These are phyloP conservation scores for Chalciporus sp. DNA, from an alignment of 1,284 basidiomycete species.

Conservation along the genomic window DNA sequence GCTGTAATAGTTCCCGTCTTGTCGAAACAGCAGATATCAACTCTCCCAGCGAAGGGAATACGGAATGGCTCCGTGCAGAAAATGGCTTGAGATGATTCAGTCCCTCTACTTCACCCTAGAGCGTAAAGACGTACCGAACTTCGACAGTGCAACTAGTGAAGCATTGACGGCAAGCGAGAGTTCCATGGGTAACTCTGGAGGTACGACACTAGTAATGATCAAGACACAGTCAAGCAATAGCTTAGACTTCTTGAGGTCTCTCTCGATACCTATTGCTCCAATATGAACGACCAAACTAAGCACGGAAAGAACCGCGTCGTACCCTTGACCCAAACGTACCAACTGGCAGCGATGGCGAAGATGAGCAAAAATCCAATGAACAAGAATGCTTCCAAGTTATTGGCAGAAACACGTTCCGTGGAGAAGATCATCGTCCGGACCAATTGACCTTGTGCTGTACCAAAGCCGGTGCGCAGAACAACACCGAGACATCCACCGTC, in stretches of 20 bases:
- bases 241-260: slow-evolving; percentile 91
- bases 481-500: slow-evolving; percentile 89
- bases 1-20: slow-evolving; percentile 98
- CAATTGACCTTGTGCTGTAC: slow-evolving; percentile 93
- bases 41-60: slow-evolving; percentile 90
- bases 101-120: not conserved
- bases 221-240: slow-evolving; percentile 90
- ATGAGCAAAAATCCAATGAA: slow-evolving; percentile 96
- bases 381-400: slow-evolving; percentile 91
- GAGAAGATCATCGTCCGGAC: slow-evolving; percentile 98
- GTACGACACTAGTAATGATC: slow-evolving; percentile 94
- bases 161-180: slow-evolving; percentile 93
- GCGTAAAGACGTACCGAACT: slow-evolving; percentile 64
- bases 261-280: slow-evolving; percentile 64
- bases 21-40: slow-evolving; percentile 97
- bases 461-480: slow-evolving; percentile 94
- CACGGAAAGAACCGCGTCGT: slow-evolving; percentile 17
- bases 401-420: slow-evolving; percentile 91
- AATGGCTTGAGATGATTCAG: slow-evolving; percentile 62
- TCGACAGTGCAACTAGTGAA: slow-evolving; percentile 89
- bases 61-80: slow-evolving; percentile 98
- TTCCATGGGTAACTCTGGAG: slow-evolving; percentile 96
- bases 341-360: slow-evolving; percentile 93
- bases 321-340: slow-evolving; percentile 97
- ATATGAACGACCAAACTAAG: slow-evolving; percentile 5